phyloP scores from a whole-genome alignment of 306 rosid genomes.

The Lotus japonicus region DNA sequence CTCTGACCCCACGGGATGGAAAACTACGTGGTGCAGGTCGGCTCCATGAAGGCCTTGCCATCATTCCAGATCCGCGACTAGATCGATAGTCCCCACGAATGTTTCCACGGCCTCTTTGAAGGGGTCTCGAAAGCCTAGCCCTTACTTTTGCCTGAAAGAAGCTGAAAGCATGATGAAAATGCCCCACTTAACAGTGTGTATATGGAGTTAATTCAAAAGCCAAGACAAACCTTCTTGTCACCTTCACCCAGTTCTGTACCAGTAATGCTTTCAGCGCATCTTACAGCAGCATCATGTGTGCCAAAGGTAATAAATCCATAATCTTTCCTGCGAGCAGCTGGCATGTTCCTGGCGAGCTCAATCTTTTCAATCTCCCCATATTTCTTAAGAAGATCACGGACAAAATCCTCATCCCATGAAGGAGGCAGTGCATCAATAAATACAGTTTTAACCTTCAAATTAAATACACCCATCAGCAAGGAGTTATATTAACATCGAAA shows the following conservation, averaged over 20 bases:
- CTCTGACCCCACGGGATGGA: slow-evolving; percentile 62
- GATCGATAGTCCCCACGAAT: slow-evolving; percentile 71
- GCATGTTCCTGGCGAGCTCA: slow-evolving; percentile 96
- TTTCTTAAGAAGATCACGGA: slow-evolving; percentile 62
- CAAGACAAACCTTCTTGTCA: slow-evolving; percentile 61
- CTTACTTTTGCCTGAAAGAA: slow-evolving; percentile 81
- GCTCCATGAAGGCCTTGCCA: slow-evolving; percentile 67
- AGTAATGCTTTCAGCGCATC: slow-evolving; percentile 80
- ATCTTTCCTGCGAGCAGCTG: slow-evolving; percentile 92
- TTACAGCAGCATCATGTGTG: slow-evolving; percentile 80
- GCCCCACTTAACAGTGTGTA: not conserved
- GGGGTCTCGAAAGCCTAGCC: slow-evolving; percentile 95
- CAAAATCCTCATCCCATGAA: slow-evolving; percentile 88
- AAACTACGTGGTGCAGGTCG: slow-evolving; percentile 57
- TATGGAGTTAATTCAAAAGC: not conserved
- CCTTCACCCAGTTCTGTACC: slow-evolving; percentile 95
- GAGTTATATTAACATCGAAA: not conserved
- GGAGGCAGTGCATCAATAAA: slow-evolving; percentile 92
- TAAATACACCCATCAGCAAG: slow-evolving; percentile 26
- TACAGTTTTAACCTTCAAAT: slow-evolving; percentile 88
- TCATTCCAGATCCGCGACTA: slow-evolving; percentile 45
- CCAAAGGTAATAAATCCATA: slow-evolving; percentile 93
- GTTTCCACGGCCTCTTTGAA: slow-evolving; percentile 88
- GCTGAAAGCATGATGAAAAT: slow-evolving; percentile 7
- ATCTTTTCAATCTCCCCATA: slow-evolving; percentile 76